Evolutionary conservation across 202 grass and related monocot genomes (phyloP), one percentile per base, ranked within the genome.

Genomic region (Musa balbisiana): DNA sequence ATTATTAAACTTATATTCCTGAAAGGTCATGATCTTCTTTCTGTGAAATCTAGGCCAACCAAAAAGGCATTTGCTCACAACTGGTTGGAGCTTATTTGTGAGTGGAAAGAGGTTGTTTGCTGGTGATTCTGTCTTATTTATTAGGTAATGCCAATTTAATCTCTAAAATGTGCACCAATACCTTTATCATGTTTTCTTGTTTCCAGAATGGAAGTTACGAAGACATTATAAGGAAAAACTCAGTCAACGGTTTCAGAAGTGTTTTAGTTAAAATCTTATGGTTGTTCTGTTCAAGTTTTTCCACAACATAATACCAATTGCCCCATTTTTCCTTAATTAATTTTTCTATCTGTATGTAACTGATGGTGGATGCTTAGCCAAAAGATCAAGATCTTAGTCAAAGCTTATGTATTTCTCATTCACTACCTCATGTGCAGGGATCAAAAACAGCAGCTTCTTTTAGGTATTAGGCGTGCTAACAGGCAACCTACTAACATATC

Each of bases 1-100:
- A 11, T 74, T 56, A 19, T 51, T 14, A 17, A 70, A 70, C 16
- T 69, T 49, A 11, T 17, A 70, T 70, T 70, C 67, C 21, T 51
- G 56, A 70, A 51, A 51, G 10, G 43, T 72, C 62, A 72, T 27
- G 55, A 77, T 55, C 43, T 78, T 78, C 11, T 29, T 43, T 69
- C 66, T 76, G 21, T 72, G 69, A 43, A 72, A 79, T 77, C 74
- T 87, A 99, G 95, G 95, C 66, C 95, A 99, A 76, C 95, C 95
- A 0, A 99, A 95, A 85, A 86, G 95, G 10, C 95, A 99, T 83
- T 90, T 99, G 78, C 82, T 99, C 69, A 99, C 95, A n/a, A 95
- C 95, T 72, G 95, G 95, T 62, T 99, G 95, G 95, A 99, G 95
- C 78, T 83, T 99, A 49, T 99, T 99, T 25, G 87, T 99, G 62